Evolutionary conservation across 2,329 filamentous ascomycete species (phyloP), one percentile per base, ranked within the genome.

Genomic region (Trichoderma lentiforme): DNA sequence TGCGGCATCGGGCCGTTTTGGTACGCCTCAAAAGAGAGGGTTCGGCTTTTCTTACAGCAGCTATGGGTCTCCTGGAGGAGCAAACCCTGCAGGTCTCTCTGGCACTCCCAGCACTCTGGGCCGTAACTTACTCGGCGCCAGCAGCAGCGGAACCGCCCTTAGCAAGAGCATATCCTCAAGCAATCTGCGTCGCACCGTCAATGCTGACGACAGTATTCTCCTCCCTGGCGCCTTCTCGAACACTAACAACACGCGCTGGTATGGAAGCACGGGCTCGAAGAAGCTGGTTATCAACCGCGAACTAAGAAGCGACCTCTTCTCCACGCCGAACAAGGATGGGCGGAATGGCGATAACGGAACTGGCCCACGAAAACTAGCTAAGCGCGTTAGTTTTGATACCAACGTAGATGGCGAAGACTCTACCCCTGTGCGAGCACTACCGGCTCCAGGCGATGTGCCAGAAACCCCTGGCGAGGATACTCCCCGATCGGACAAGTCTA

Each of bases 41-140:
- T 98, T 93, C 79, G 95, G 95, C 3, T 97, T 98, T 80, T 94
- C 92, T 2, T 98, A 98, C 82, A 97, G 94, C 74, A 94, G 91
- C 3, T 97, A 97, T 77, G 94, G 93, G 58, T 95, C 92, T 1
- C 94, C 95, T 6, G 91, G 86, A 71, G 91, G 86, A 71, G 93
- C 90, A 75, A 88, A 88, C 26, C 88, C 92, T 5, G 90, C 91
- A 78, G 87, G 85, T 47, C 85, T 88, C 57, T 81, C 80, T 3
- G 93, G 91, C 80, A 92, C 92, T 7, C 92, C 93, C 6, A 90
- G 89, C 47, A 86, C 86, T 21, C 83, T 92, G 66, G 88, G 89
- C 28, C 89, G 89, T 78, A 94, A 90, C 78, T 81, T 95, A 43
- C 81, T 88, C 21, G 87, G 86, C 68, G 86, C 90, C n/a, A 86